Evolutionary conservation across 768 basidiomycete species (phyloP), one percentile per base, ranked within the genome.

Genomic region (Lactarius quietus): DNA sequence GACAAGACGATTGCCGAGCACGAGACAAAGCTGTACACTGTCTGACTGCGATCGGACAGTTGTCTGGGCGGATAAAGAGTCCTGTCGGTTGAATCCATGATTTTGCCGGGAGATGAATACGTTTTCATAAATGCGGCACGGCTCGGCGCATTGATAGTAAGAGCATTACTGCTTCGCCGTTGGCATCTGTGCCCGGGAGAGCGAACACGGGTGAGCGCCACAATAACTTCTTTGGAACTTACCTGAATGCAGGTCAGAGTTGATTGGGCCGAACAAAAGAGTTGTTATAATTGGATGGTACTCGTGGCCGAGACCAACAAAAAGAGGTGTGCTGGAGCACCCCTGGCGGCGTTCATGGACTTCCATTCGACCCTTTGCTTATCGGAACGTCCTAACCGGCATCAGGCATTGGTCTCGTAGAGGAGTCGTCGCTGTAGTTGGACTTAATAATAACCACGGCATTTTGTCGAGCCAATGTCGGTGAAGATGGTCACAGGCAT

Each of bases 311-410:
- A 29, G 29, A 55, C 52, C n/a, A 51, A 38, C 38, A 38, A 35
- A 35, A 26, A 6, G 10, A 33, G 48, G 23, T 23, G 48, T 52
- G 18, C 29, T 39, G 63, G 58, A 48, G 55, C 23, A 57, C 36
- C 52, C 29, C 36, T 35, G 31, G 29, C n/a, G 38, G 45, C 8
- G n/a, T 65, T 35, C 45, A 12, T 29, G 48, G 48, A 17, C 55
- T 61, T 65, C 64, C 64, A 65, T 65, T 65, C 23, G 38, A 65
- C 53, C 20, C 18, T 60, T 38, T 56, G 36, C 55, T 41, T 57
- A 61, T 65, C 59, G 55, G 38, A 23, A 28, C 29, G 61, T 36
- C 12, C 43, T 61, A 61, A n/a, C 60, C 36, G 64, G 48, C 38
- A 65, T 38, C 29, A 26, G 29, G 31, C 10, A 29, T 41, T n/a